A percentile compares a stretch with the other conserved stretches of the same genome.
Evolutionary conservation across 805 yeast genomes (phyloP).

Genomic region (Naumovozyma baii): DNA sequence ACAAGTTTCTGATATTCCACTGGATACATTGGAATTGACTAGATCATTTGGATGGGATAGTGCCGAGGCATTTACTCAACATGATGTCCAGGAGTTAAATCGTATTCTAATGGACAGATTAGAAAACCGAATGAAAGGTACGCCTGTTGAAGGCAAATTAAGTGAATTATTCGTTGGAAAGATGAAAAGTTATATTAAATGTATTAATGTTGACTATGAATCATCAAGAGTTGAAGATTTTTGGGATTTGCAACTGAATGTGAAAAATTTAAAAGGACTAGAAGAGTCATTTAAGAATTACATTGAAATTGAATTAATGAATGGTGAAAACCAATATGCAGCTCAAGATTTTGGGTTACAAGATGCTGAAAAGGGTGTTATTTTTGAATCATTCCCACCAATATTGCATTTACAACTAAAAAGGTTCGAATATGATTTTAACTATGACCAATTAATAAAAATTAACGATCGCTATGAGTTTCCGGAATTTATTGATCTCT

Average conservation of each 20-base stretch:
- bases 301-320: constrained; percentile 76
- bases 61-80: constrained; percentile 92
- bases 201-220: constrained; percentile 88
- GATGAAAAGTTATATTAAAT: constrained; percentile 90
- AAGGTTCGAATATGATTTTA: constrained; percentile 88
- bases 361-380: constrained; percentile 94
- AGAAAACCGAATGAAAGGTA: constrained; percentile 85
- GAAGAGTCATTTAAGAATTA: constrained; percentile 75
- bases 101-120: constrained; percentile 91
- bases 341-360: constrained; percentile 87
- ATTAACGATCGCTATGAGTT: constrained; percentile 88
- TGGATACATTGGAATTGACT: constrained; percentile 80
- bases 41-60: constrained; percentile 96
- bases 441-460: constrained; percentile 78
- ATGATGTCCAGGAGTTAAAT: constrained; percentile 94
- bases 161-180: constrained; percentile 88
- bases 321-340: constrained; percentile 92
- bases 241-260: constrained; percentile 97
- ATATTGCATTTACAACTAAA: constrained; percentile 89
- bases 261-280: constrained; percentile 66
- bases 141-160: constrained; percentile 64
- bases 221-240: constrained; percentile 86
- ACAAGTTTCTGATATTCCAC: constrained; percentile 61
- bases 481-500: constrained; percentile 71
- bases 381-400: constrained; percentile 81